phyloP scores from a whole-genome alignment of 179 eudicot genomes.

The Carnegiea gigantea region DNA sequence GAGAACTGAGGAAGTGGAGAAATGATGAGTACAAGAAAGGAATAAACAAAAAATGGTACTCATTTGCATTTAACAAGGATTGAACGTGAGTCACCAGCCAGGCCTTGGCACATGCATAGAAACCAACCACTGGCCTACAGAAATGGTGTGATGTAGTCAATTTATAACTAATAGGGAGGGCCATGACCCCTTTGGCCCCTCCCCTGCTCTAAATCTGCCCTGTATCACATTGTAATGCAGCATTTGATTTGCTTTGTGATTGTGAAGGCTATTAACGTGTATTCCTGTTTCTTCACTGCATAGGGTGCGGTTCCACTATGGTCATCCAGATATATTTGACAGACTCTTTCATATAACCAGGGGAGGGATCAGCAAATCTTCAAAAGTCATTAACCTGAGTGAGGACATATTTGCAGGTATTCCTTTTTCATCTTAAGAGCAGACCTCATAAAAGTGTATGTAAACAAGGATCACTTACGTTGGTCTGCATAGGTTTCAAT shows the following conservation, averaged over 20 bases:
- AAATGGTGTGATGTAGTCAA: too few species aligned
- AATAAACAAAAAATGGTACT: too few species aligned
- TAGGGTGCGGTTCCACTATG: slow-evolving; percentile 97
- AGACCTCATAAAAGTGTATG: slow-evolving; percentile 3
- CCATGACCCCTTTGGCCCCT: too few species aligned
- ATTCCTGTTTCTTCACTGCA: slow-evolving; percentile 5
- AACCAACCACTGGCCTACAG: too few species aligned
- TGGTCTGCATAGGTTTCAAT: slow-evolving; percentile 60
- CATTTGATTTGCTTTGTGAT: neutral
- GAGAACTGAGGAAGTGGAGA: too few species aligned
- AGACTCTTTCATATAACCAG: slow-evolving; percentile 88
- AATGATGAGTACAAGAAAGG: too few species aligned
- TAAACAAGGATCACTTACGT: slow-evolving; percentile 13
- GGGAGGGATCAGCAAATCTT: slow-evolving; percentile 96
- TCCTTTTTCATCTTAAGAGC: neutral
- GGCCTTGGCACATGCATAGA: too few species aligned
- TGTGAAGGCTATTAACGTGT: slow-evolving; percentile 12
- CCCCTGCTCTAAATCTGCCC: too few species aligned
- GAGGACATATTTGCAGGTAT: slow-evolving; percentile 94
- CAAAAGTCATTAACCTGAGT: slow-evolving; percentile 78
- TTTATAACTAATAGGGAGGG: too few species aligned
- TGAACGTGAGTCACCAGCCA: too few species aligned
- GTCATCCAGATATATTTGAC: slow-evolving; percentile 97
- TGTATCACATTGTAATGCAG: neutral
- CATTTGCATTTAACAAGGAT: too few species aligned